These are phyloP conservation scores for Talaromyces sp. DNA, from an alignment of 2,329 filamentous ascomycete species.

Conservation along the genomic window DNA sequence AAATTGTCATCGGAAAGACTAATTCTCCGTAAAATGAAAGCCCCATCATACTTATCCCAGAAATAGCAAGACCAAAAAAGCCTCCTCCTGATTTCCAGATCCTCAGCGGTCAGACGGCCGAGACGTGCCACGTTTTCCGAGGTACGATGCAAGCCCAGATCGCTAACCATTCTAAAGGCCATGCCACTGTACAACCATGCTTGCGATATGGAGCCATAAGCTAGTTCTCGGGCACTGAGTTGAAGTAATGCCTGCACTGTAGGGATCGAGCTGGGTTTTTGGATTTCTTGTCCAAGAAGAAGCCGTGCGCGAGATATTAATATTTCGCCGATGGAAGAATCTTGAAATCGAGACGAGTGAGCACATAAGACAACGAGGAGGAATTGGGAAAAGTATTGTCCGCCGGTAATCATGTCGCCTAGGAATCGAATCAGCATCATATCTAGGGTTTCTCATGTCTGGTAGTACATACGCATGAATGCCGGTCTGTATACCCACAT, in stretches of 20 bases:
- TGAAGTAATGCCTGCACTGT: constrained; percentile 28
- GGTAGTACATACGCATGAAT: constrained; percentile 8
- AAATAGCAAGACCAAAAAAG: constrained; percentile 30
- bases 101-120: constrained; percentile 23
- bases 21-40: too few species aligned
- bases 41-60: constrained; percentile 30
- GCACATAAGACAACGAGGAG: not conserved
- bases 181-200: constrained; percentile 27
- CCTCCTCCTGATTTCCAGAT: constrained; percentile 26
- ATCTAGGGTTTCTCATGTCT: too few species aligned
- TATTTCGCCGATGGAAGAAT: not conserved
- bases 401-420: constrained; percentile 4
- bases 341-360: not conserved
- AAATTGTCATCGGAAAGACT: too few species aligned
- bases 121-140: constrained; percentile 23
- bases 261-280: constrained; percentile 24
- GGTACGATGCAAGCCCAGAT: constrained; percentile 26
- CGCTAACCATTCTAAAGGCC: constrained; percentile 28
- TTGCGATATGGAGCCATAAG: constrained; percentile 24
- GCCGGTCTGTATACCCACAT: constrained; percentile 9
- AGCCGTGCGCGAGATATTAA: constrained; percentile 21
- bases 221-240: constrained; percentile 25
- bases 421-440: too few species aligned
- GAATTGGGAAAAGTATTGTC: not conserved
- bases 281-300: constrained; percentile 24